These are phyloP conservation scores for Curvularia hawaiiensis DNA, from an alignment of 2,329 filamentous ascomycete species.

Conservation along the genomic window DNA sequence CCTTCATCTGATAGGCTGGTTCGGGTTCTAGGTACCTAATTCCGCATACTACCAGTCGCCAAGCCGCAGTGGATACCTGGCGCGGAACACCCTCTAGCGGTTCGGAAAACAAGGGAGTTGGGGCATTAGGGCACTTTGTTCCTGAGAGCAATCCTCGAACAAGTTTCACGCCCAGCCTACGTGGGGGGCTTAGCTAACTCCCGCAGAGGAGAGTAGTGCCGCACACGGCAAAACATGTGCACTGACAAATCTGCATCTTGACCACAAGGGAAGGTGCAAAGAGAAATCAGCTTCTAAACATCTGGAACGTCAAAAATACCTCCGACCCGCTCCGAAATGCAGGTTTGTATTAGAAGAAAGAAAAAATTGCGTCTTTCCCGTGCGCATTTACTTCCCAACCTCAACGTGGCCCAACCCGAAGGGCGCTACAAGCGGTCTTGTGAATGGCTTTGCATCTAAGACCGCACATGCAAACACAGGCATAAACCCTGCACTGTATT, in stretches of 20 bases:
- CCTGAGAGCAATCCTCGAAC: constrained; percentile 15
- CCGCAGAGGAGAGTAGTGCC: constrained; percentile 3
- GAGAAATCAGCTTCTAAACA: constrained; percentile 6
- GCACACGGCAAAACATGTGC: constrained; percentile 7
- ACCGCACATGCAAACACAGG: constrained; percentile 10
- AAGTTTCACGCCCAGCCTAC: constrained; percentile 6
- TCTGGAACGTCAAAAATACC: constrained; percentile 1
- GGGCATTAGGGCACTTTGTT: constrained; percentile 10
- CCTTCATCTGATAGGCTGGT: background rate
- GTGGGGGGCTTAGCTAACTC: constrained; percentile 4
- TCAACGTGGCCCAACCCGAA: constrained; percentile 8
- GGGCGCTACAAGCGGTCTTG: constrained; percentile 20
- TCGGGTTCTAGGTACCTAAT: background rate
- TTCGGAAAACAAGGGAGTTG: background rate
- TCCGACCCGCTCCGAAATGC: constrained; percentile 13
- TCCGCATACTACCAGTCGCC: constrained; percentile 7
- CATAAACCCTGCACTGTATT: constrained; percentile 7
- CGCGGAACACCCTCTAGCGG: constrained; percentile 12
- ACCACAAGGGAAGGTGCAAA: constrained; percentile 15
- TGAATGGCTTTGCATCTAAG: constrained; percentile 17
- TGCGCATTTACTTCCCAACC: constrained; percentile 8
- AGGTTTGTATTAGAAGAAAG: constrained; percentile 5
- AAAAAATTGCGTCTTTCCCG: constrained; percentile 4
- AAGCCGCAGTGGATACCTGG: constrained; percentile 5
- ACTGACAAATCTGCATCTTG: constrained; percentile 13